These are phyloP conservation scores for Sanghuangporus weigelae DNA, from an alignment of 1,284 basidiomycete genomes.

Conservation along the genomic window DNA sequence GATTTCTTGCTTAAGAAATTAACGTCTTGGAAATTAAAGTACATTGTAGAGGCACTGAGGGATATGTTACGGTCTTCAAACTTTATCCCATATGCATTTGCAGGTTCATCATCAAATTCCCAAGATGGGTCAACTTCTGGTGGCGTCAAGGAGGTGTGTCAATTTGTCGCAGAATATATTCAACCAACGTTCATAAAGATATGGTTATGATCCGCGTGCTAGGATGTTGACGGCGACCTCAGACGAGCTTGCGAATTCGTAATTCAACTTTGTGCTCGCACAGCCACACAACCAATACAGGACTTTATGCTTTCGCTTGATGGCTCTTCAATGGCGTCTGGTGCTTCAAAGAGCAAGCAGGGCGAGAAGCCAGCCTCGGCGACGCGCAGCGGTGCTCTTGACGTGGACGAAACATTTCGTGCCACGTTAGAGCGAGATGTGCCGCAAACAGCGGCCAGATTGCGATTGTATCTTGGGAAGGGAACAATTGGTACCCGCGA, in stretches of 20 bases:
- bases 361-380: constrained; percentile 20
- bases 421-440: constrained; percentile 50
- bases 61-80: constrained; percentile 72
- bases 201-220: background rate
- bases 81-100: constrained; percentile 62
- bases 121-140: constrained; percentile 49
- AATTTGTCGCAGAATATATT: background rate
- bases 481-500: constrained; percentile 25
- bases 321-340: constrained; percentile 25
- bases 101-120: constrained; percentile 60
- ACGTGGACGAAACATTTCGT: constrained; percentile 50
- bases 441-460: constrained; percentile 44
- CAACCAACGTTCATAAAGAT: background rate
- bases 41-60: constrained; percentile 58
- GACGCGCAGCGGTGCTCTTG: constrained; percentile 43
- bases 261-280: constrained; percentile 58
- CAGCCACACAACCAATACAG: constrained; percentile 45
- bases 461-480: constrained; percentile 77
- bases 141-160: constrained; percentile 60
- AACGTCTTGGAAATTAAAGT: constrained; percentile 4
- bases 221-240: constrained; percentile 83
- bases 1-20: constrained; percentile 1
- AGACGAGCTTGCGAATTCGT: constrained; percentile 79
- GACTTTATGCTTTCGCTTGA: constrained; percentile 53
- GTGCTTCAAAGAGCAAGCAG: constrained; percentile 18